Percentiles rank a stretch among this genome's conserved stretches.
Evolutionary conservation across 2,329 filamentous ascomycete genomes (phyloP).

Genomic region (Trichophaea hybrida): DNA sequence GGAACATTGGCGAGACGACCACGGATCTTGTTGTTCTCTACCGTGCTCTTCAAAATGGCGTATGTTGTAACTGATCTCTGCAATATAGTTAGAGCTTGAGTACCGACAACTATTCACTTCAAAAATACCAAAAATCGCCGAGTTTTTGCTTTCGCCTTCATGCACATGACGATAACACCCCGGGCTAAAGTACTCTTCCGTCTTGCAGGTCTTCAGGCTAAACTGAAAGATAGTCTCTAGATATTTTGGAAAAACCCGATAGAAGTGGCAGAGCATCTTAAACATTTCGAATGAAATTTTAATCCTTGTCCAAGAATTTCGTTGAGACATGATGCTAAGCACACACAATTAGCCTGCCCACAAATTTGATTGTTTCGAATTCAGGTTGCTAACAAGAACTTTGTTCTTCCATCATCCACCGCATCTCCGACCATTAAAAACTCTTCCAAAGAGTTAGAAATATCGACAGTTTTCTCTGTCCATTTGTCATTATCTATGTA

Average conservation of each 20-base stretch:
- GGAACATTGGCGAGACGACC: slow-evolving; percentile 7
- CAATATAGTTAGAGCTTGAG: neutral
- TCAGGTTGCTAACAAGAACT: neutral
- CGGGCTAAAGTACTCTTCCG: neutral
- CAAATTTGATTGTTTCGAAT: neutral
- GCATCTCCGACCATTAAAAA: too few relatives aligned
- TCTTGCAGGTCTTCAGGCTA: neutral
- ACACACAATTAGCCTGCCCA: neutral
- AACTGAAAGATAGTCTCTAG: neutral
- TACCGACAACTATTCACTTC: neutral
- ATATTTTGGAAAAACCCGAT: slow-evolving; percentile 3
- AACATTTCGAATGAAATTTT: slow-evolving; percentile 4
- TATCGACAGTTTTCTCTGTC: too few relatives aligned
- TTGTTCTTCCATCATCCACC: neutral
- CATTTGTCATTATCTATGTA: too few relatives aligned
- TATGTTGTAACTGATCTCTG: slow-evolving; percentile 5
- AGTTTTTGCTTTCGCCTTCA: neutral
- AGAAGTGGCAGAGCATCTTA: slow-evolving; percentile 3
- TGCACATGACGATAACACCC: neutral
- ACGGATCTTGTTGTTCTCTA: neutral
- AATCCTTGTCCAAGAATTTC: slow-evolving; percentile 3
- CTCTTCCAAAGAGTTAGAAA: too few relatives aligned
- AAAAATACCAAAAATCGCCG: neutral
- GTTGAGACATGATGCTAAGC: slow-evolving; percentile 1
- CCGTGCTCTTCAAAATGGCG: slow-evolving; percentile 2